These are phyloP conservation scores for Teunomyces tritomae DNA, from an alignment of 805 yeast genomes.

Conservation along the genomic window DNA sequence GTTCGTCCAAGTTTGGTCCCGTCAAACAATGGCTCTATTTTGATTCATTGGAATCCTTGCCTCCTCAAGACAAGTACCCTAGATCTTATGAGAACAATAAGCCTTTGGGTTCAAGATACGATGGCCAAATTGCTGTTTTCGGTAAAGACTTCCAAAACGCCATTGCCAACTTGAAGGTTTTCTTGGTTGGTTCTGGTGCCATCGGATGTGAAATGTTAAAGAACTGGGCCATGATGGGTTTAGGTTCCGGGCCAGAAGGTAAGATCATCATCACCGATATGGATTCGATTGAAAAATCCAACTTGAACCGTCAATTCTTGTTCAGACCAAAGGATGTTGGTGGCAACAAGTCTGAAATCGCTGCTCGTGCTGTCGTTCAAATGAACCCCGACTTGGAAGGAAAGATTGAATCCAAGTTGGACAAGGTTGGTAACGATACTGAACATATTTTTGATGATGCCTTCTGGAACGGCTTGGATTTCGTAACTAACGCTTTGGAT, in stretches of 20 bases:
- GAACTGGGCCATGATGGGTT: slow-evolving; percentile 96
- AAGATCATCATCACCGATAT: slow-evolving; percentile 84
- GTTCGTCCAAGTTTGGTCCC: slow-evolving; percentile 94
- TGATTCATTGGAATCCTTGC: slow-evolving; percentile 90
- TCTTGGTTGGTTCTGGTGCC: slow-evolving; percentile 96
- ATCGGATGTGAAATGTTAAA: slow-evolving; percentile 98
- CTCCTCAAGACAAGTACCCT: slow-evolving; percentile 53
- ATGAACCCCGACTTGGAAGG: slow-evolving; percentile 87
- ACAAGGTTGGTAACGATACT: slow-evolving; percentile 92
- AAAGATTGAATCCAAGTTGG: slow-evolving; percentile 71
- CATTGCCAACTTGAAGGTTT: slow-evolving; percentile 74
- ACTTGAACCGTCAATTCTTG: slow-evolving; percentile 92
- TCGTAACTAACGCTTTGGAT: slow-evolving; percentile 95
- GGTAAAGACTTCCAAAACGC: slow-evolving; percentile 75
- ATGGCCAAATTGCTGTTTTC: slow-evolving; percentile 92
- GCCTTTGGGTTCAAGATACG: slow-evolving; percentile 82
- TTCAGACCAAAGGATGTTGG: slow-evolving; percentile 96
- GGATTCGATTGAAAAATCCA: slow-evolving; percentile 93
- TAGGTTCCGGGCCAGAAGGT: slow-evolving; percentile 90
- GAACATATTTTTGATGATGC: slow-evolving; percentile 80
- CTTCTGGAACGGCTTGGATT: slow-evolving; percentile 82
- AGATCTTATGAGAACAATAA: slow-evolving; percentile 71
- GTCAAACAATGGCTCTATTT: slow-evolving; percentile 88
- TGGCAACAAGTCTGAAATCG: slow-evolving; percentile 82
- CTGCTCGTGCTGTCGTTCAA: slow-evolving; percentile 74